Conservation (phyloP, 2,329 filamentous ascomycete genomes). For the Hypoxylon sp. region DNA sequence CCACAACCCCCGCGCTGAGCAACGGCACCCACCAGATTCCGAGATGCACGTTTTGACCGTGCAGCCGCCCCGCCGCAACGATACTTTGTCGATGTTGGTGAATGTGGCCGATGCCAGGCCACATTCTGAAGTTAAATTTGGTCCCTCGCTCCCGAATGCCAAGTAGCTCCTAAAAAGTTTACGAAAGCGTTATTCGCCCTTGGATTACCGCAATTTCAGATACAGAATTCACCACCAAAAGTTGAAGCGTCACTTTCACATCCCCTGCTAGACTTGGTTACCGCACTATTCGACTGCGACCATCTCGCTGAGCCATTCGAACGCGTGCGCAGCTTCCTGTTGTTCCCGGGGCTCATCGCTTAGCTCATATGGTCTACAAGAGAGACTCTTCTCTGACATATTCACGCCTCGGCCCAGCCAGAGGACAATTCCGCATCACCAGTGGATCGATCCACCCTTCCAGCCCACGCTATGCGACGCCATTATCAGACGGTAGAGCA, state of each 20-base stretch:
- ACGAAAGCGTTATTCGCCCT: conserved; percentile 28
- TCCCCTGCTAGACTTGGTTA: conserved; percentile 53
- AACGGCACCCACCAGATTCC: conserved; percentile 23
- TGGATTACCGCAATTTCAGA: conserved; percentile 34
- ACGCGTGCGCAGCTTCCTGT: conserved; percentile 54
- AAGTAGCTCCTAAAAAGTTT: conserved; percentile 50
- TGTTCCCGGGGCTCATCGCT: conserved; percentile 53
- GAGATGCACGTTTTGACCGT: conserved; percentile 55
- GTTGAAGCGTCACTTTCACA: conserved; percentile 33
- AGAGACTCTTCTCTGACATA: conserved; percentile 48
- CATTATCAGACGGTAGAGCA: conserved; percentile 57
- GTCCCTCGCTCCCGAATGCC: conserved; percentile 55
- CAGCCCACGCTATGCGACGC: conserved; percentile 56
- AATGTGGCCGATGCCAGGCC: conserved; percentile 49
- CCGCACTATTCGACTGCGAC: conserved; percentile 52
- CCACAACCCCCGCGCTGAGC: conserved; percentile 41
- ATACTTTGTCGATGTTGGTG: conserved; percentile 56
- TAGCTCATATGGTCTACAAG: conserved; percentile 55
- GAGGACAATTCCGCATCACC: conserved; percentile 49
- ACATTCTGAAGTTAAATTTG: conserved; percentile 52
- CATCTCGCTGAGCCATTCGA: conserved; percentile 52
- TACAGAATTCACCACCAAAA: conserved; percentile 9
- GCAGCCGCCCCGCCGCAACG: conserved; percentile 53
- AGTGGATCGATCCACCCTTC: conserved; percentile 55
- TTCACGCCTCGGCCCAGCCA: conserved; percentile 52